Evolutionary conservation across 176 grass and related monocot species (phyloP).

Genomic region (Oryza glumipatula): DNA sequence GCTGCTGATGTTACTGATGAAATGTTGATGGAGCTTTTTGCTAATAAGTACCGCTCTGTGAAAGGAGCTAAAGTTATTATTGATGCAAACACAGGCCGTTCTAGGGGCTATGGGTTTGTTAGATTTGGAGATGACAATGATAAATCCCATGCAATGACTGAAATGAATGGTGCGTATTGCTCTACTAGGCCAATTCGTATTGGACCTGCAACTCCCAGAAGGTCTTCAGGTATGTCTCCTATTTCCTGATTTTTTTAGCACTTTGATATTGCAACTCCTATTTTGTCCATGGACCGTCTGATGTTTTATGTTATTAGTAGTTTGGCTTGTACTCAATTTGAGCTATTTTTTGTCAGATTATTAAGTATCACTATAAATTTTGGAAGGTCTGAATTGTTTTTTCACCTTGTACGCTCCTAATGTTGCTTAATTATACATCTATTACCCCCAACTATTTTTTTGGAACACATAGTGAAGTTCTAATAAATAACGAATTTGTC

Average conservation of each 20-base stretch:
- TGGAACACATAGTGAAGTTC: background rate
- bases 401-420: background rate
- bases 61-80: constrained; percentile 79
- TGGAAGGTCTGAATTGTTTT: background rate
- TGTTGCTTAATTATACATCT: background rate
- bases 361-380: background rate
- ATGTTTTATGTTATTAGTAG: background rate
- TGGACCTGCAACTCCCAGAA: constrained; percentile 70
- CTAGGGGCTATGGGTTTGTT: constrained; percentile 74
- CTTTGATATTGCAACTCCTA: background rate
- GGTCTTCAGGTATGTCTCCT: constrained; percentile 55
- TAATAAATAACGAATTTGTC: background rate
- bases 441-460: background rate
- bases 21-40: constrained; percentile 63
- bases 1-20: constrained; percentile 72
- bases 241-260: constrained; percentile 5
- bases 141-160: constrained; percentile 58
- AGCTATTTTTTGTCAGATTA: background rate
- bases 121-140: constrained; percentile 67
- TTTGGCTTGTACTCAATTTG: constrained; percentile 3
- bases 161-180: constrained; percentile 77
- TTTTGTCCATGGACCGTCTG: constrained; percentile 3
- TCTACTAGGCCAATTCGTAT: constrained; percentile 65
- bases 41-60: constrained; percentile 52
- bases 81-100: constrained; percentile 73